Percentiles rank a stretch among this genome's conserved stretches.
Conservation (phyloP, 805 yeast genomes). For the Wickerhamiella shivajii region DNA sequence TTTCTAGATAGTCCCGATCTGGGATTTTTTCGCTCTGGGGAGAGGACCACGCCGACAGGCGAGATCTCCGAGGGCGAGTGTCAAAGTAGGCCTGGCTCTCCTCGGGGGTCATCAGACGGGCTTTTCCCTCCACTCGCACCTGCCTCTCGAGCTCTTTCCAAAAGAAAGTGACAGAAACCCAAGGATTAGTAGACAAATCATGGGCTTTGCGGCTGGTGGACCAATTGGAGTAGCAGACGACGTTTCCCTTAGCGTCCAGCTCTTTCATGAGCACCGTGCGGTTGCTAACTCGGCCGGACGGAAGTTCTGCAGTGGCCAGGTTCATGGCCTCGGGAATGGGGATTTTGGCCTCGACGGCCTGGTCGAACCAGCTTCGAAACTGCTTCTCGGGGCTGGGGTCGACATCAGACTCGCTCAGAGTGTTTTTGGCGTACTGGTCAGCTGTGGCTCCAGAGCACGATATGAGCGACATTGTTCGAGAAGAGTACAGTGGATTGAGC, state of each 20-base stretch:
- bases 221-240: conserved; percentile 86
- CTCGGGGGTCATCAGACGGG: conserved; percentile 58
- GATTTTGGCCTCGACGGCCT: conserved; percentile 45
- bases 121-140: conserved; percentile 79
- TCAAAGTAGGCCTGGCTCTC: conserved; percentile 64
- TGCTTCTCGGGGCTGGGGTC: conserved; percentile 36
- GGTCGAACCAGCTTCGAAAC: conserved; percentile 74
- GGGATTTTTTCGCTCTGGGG: conserved; percentile 60
- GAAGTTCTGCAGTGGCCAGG: conserved; percentile 77
- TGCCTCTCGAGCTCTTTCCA: conserved; percentile 89
- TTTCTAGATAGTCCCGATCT: conserved; percentile 50
- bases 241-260: conserved; percentile 61
- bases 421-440: conserved; percentile 15
- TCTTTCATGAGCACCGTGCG: conserved; percentile 81
- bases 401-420: conserved; percentile 63
- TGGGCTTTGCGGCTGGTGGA: conserved; percentile 64
- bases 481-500: too few species aligned
- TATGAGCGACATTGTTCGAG: conserved; percentile 12
- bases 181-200: conserved; percentile 58
- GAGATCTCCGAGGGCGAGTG: conserved; percentile 84
- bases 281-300: conserved; percentile 80
- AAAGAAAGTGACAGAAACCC: conserved; percentile 75
- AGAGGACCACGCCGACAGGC: conserved; percentile 94
- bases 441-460: conserved; percentile 13
- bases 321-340: conserved; percentile 70